Conservation (phyloP, 805 yeast species). For the Sugiyamaella valdiviana region DNA sequence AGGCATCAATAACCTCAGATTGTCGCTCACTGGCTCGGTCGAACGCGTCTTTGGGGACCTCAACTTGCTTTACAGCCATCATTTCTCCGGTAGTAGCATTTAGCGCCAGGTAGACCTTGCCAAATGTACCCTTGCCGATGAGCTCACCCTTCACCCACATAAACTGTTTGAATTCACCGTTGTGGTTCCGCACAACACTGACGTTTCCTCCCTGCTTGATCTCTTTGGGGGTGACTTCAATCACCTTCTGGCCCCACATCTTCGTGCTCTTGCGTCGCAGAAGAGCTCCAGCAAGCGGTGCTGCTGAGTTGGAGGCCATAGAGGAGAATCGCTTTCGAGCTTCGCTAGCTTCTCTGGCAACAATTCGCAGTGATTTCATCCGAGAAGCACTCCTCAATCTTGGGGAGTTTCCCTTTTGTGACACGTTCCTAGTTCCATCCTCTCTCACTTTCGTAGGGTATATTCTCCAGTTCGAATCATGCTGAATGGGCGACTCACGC, state of each 20-base stretch:
- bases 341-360: slow-evolving; percentile 84
- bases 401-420: neutral
- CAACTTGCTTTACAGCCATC: slow-evolving; percentile 97
- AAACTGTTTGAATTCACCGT: slow-evolving; percentile 73
- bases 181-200: slow-evolving; percentile 56
- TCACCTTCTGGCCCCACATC: slow-evolving; percentile 94
- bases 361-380: slow-evolving; percentile 86
- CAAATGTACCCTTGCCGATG: slow-evolving; percentile 95
- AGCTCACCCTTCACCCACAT: slow-evolving; percentile 98
- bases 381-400: slow-evolving; percentile 32
- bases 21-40: slow-evolving; percentile 28
- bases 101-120: slow-evolving; percentile 83
- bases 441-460: slow-evolving; percentile 8
- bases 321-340: slow-evolving; percentile 37
- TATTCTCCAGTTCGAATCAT: slow-evolving; percentile 3
- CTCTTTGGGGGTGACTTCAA: slow-evolving; percentile 77
- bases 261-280: slow-evolving; percentile 79
- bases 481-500: slow-evolving; percentile 9
- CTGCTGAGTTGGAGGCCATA: slow-evolving; percentile 4
- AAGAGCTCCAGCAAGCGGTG: slow-evolving; percentile 26
- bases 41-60: slow-evolving; percentile 44
- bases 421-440: neutral
- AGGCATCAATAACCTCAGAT: slow-evolving; percentile 67
- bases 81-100: slow-evolving; percentile 96
- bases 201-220: slow-evolving; percentile 59